Conservation (phyloP, 2,329 filamentous ascomycete species). For the Arthrobotrys sphaeroides region DNA sequence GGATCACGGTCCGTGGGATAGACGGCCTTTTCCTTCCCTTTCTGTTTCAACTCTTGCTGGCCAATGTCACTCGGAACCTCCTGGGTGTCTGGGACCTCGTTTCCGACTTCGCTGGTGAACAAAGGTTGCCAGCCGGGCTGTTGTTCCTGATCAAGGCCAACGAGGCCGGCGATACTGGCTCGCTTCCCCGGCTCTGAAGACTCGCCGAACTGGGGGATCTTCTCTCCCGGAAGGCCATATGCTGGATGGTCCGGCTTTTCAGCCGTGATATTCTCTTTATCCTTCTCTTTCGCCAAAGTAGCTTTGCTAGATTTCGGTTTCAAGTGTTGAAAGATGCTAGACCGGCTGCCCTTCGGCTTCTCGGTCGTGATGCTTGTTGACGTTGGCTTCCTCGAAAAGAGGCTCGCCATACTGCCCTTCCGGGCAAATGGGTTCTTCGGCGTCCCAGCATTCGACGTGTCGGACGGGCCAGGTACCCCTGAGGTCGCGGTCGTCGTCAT, state of each 20-base stretch:
- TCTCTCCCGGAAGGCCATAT: neutral
- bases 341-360: constrained; percentile 5
- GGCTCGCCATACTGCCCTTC: constrained; percentile 5
- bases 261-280: neutral
- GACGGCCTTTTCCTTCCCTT: constrained; percentile 24
- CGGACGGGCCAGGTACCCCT: neutral
- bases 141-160: constrained; percentile 9
- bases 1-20: neutral
- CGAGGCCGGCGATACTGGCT: neutral
- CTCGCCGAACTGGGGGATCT: neutral
- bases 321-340: constrained; percentile 23
- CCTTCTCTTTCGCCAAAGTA: constrained; percentile 1
- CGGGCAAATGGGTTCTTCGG: neutral
- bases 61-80: neutral
- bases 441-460: neutral
- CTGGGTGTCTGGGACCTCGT: constrained; percentile 24
- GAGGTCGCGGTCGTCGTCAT: neutral
- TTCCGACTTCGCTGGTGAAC: constrained; percentile 4
- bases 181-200: neutral
- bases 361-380: neutral
- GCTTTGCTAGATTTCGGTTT: constrained; percentile 12
- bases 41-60: neutral
- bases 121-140: constrained; percentile 23
- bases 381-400: constrained; percentile 26
- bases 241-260: constrained; percentile 14